Evolutionary conservation across 2,329 filamentous ascomycete species (phyloP).

Genomic region (Pseudogymnoascus pannorum): DNA sequence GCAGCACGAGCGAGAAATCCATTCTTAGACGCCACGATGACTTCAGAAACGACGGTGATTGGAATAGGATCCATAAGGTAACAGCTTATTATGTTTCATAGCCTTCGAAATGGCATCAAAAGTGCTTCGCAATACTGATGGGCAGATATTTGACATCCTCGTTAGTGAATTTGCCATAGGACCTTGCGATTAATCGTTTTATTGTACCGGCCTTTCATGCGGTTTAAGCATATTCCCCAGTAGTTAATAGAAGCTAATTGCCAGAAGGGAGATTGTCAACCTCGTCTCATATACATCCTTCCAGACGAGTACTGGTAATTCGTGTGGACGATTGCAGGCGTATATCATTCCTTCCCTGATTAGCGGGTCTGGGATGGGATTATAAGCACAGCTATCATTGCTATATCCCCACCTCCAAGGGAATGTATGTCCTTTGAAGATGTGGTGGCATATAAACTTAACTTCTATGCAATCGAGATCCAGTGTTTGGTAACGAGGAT

Average conservation of each 20-base stretch:
- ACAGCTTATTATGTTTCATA: not conserved
- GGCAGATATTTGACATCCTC: not conserved
- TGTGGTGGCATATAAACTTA: not conserved
- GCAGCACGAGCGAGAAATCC: conserved; percentile 13
- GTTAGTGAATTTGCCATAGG: too few species aligned
- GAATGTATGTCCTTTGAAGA: not conserved
- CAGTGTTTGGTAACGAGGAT: not conserved
- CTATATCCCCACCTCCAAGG: too few species aligned
- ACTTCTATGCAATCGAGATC: not conserved
- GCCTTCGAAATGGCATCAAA: not conserved
- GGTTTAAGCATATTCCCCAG: too few species aligned
- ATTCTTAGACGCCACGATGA: conserved; percentile 6
- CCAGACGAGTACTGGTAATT: too few species aligned
- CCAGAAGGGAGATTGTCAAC: too few species aligned
- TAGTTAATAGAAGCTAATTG: too few species aligned
- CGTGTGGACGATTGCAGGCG: too few species aligned
- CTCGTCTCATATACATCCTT: too few species aligned
- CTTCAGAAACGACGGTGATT: not conserved
- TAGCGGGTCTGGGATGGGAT: too few species aligned
- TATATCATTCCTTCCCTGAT: too few species aligned
- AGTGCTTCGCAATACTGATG: not conserved
- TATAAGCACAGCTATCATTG: too few species aligned
- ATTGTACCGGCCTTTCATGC: too few species aligned
- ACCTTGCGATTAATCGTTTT: not conserved
- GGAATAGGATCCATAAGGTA: not conserved